A percentile compares a stretch with the other conserved stretches of the same genome.
These are phyloP conservation scores for Elsinoe necatrix DNA, from an alignment of 2,329 filamentous ascomycete genomes.

Conservation along the genomic window DNA sequence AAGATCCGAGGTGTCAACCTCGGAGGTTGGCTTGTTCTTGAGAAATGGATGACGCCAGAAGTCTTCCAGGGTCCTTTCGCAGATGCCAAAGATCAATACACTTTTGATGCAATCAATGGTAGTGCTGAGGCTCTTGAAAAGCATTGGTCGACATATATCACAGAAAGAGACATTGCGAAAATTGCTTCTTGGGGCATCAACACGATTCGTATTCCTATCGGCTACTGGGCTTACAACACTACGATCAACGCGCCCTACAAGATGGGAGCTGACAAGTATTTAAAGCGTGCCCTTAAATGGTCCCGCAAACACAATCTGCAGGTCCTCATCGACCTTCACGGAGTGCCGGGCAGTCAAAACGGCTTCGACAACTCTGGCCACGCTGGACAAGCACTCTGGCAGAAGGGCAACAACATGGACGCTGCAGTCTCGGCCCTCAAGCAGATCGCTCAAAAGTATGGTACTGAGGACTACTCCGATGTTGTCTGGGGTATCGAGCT, in stretches of 20 bases:
- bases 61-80: conserved; percentile 28
- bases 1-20: conserved; percentile 30
- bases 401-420: conserved; percentile 23
- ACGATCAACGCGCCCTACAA: conserved; percentile 36
- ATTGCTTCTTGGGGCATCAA: conserved; percentile 33
- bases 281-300: conserved; percentile 29
- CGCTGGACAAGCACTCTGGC: conserved; percentile 18
- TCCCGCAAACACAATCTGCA: conserved; percentile 32
- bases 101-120: conserved; percentile 29
- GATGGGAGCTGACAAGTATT: conserved; percentile 39
- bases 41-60: conserved; percentile 31
- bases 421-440: conserved; percentile 32
- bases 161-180: conserved; percentile 35
- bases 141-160: conserved; percentile 34
- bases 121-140: conserved; percentile 27
- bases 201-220: conserved; percentile 43
- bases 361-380: conserved; percentile 20
- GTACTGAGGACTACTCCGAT: conserved; percentile 30
- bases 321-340: conserved; percentile 49
- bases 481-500: conserved; percentile 38
- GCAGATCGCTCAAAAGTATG: conserved; percentile 35
- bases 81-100: conserved; percentile 31
- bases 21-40: conserved; percentile 32
- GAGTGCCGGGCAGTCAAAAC: conserved; percentile 69
- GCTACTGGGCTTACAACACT: conserved; percentile 45